Conservation (phyloP, 176 grass and related monocot species). For the Oryza australiensis region DNA sequence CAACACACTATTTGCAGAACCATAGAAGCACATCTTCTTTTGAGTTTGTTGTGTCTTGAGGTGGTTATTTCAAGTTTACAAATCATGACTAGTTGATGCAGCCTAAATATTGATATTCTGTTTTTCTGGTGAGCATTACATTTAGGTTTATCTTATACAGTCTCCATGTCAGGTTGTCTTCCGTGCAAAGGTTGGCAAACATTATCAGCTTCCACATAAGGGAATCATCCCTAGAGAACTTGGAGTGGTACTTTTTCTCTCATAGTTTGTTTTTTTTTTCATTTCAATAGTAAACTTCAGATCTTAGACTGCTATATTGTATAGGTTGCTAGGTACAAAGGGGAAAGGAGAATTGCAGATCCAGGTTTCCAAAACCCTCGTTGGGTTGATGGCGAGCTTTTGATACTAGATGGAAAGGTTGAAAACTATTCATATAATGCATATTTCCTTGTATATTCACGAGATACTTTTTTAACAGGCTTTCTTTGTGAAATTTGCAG, state of each 20-base stretch:
- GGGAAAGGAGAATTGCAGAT: constrained; percentile 80
- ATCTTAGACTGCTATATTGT: constrained; percentile 33
- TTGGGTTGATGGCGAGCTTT: constrained; percentile 92
- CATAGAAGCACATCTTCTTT: neutral
- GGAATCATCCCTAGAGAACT: constrained; percentile 96
- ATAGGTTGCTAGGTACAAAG: constrained; percentile 90
- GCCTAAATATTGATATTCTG: constrained; percentile 7
- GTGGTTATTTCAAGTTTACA: neutral
- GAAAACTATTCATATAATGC: constrained; percentile 32
- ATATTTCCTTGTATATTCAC: constrained; percentile 24
- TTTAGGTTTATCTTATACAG: neutral
- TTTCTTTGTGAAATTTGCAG: constrained; percentile 60
- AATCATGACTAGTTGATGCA: neutral
- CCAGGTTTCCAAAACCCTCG: constrained; percentile 63
- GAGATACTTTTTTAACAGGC: constrained; percentile 28
- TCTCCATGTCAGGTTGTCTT: constrained; percentile 70
- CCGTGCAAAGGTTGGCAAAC: constrained; percentile 83
- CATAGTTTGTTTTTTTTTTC: constrained; percentile 11
- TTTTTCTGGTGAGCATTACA: constrained; percentile 3
- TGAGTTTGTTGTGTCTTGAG: neutral
- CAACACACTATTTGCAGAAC: neutral
- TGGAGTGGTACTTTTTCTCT: constrained; percentile 79
- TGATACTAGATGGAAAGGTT: constrained; percentile 98
- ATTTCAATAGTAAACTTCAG: constrained; percentile 22
- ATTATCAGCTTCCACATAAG: constrained; percentile 84